Conservation (phyloP, 768 basidiomycete species). For the Strobilomyces dryophilus region DNA sequence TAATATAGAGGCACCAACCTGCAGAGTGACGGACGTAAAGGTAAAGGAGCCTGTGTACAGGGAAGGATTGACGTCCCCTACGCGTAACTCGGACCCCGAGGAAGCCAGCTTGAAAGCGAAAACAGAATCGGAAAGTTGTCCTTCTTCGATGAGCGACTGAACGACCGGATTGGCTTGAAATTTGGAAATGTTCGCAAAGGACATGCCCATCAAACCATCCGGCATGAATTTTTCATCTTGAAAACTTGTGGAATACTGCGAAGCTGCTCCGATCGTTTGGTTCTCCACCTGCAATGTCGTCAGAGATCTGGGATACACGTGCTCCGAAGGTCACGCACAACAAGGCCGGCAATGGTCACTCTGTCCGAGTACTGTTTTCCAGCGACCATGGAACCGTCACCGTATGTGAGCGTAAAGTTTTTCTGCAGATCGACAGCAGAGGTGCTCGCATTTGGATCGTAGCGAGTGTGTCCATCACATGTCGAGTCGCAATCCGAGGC, state of each 20-base stretch:
- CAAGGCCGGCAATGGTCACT: constrained; percentile 35
- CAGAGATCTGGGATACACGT: neutral
- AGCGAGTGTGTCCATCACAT: constrained; percentile 34
- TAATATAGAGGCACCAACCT: constrained; percentile 17
- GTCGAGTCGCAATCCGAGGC: constrained; percentile 20
- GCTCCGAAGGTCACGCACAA: constrained; percentile 6
- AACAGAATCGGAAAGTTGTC: constrained; percentile 27
- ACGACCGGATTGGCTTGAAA: constrained; percentile 36
- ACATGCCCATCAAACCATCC: constrained; percentile 41
- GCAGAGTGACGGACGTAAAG: constrained; percentile 30
- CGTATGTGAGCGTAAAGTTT: constrained; percentile 37
- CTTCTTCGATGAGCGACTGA: constrained; percentile 40
- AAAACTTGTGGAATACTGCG: constrained; percentile 15
- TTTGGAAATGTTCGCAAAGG: constrained; percentile 35
- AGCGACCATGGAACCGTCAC: constrained; percentile 38
- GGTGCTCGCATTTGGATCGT: constrained; percentile 32
- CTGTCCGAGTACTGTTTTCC: constrained; percentile 39
- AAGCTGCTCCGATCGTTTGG: constrained; percentile 23
- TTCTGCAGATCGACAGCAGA: constrained; percentile 23
- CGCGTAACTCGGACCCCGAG: constrained; percentile 32
- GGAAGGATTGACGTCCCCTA: constrained; percentile 40
- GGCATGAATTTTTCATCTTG: constrained; percentile 12
- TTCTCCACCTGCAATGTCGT: constrained; percentile 19
- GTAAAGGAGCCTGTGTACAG: constrained; percentile 38
- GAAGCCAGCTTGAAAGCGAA: constrained; percentile 40